phyloP scores from a whole-genome alignment of 2,329 filamentous ascomycete species.

The Epichloe glyceriae region DNA sequence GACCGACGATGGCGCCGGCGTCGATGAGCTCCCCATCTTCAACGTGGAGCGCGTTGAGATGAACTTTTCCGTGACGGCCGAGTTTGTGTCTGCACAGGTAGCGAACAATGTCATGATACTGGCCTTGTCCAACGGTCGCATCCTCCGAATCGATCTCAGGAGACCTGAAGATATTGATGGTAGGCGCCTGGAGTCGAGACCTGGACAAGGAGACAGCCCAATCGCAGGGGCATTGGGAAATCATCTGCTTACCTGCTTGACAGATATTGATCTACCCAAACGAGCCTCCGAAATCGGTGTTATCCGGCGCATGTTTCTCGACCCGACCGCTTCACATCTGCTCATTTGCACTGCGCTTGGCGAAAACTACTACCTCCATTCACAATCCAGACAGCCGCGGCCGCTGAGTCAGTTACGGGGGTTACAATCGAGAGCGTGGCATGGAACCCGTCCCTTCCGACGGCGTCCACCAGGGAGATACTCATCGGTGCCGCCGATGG shows the following conservation, averaged over 20 bases:
- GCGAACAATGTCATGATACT: conserved; percentile 94
- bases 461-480: conserved; percentile 88
- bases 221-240: background rate
- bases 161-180: conserved; percentile 91
- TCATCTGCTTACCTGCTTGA: background rate
- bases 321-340: conserved; percentile 89
- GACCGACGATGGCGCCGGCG: conserved; percentile 40
- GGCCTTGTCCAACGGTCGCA: conserved; percentile 81
- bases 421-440: conserved; percentile 81
- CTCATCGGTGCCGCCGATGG: conserved; percentile 85
- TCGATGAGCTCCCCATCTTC: conserved; percentile 74
- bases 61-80: conserved; percentile 84
- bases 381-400: conserved; percentile 80
- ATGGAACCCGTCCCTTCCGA: conserved; percentile 89
- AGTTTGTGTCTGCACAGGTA: conserved; percentile 93
- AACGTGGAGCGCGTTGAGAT: conserved; percentile 85
- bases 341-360: conserved; percentile 82
- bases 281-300: conserved; percentile 82
- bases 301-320: conserved; percentile 92
- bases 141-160: conserved; percentile 87
- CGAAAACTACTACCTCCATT: conserved; percentile 97
- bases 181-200: conserved; percentile 21
- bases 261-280: conserved; percentile 94
- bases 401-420: conserved; percentile 70
- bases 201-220: background rate